These are phyloP conservation scores for Phytophthora colocasiae DNA, from an alignment of 352 stramenopile genomes.

Conservation along the genomic window DNA sequence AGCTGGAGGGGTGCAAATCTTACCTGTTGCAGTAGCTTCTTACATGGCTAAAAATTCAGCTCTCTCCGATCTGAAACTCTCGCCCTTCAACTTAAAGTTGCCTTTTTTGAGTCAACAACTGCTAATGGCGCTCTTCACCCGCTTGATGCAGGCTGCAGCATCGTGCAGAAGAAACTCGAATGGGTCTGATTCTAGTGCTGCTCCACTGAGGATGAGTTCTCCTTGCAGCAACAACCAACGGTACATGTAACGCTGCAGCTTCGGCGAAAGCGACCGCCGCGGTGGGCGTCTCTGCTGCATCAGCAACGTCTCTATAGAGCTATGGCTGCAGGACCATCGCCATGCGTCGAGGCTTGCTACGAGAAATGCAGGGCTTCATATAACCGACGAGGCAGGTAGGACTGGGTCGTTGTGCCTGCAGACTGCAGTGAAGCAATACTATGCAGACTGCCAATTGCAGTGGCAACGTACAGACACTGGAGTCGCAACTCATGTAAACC, in stretches of 20 bases:
- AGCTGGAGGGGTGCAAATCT: neutral
- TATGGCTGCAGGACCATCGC: neutral
- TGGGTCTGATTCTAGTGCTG: slow-evolving; percentile 1
- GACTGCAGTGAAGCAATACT: too few relatives aligned
- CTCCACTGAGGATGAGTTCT: slow-evolving; percentile 1
- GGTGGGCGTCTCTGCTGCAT: neutral
- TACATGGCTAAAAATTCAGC: slow-evolving; percentile 1
- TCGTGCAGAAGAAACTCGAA: slow-evolving; percentile 11
- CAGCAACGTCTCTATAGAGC: neutral
- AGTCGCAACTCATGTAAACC: neutral
- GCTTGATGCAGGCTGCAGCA: neutral
- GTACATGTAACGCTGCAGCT: neutral
- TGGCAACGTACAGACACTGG: too few relatives aligned
- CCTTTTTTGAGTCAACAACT: slow-evolving; percentile 1
- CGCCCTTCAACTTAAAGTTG: slow-evolving; percentile 13
- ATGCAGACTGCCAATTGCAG: too few relatives aligned
- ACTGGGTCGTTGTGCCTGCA: too few relatives aligned
- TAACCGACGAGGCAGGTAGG: too few relatives aligned
- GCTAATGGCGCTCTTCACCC: neutral
- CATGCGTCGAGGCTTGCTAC: neutral
- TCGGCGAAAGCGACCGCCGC: neutral
- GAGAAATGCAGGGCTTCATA: slow-evolving; percentile 2
- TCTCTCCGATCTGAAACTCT: slow-evolving; percentile 5
- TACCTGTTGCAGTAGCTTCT: too few relatives aligned
- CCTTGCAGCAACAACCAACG: neutral